phyloP scores from a whole-genome alignment of 495 filamentous ascomycete species.

The Jackrogersella multiformis region DNA sequence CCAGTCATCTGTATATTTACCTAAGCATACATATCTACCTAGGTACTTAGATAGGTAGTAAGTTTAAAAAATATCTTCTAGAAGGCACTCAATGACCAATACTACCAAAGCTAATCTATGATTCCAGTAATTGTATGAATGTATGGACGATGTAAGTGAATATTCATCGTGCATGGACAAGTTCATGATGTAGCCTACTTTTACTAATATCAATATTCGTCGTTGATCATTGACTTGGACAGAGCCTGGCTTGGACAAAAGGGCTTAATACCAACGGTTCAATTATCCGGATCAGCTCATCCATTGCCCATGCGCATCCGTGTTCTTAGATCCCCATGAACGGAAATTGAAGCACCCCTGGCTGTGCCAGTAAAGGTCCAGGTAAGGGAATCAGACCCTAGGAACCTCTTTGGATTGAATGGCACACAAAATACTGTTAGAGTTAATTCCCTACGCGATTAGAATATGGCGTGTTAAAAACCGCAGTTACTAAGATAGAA shows the following conservation, averaged over 20 bases:
- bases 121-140: background rate
- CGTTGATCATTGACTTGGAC: too few species aligned
- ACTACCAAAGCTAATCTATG: background rate
- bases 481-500: background rate
- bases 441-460: background rate
- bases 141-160: background rate
- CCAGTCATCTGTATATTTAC: too few species aligned
- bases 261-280: background rate
- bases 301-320: background rate
- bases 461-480: background rate
- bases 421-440: constrained; percentile 12
- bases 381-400: background rate
- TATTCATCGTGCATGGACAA: background rate
- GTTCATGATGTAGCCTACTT: constrained; percentile 1
- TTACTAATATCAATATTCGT: background rate
- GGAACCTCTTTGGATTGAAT: constrained; percentile 1
- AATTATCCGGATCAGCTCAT: background rate
- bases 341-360: background rate
- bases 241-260: background rate
- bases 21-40: too few species aligned
- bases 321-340: background rate
- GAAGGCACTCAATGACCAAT: background rate
- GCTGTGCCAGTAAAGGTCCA: background rate
- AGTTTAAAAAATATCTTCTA: background rate
- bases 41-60: too few species aligned